Evolutionary conservation across 2,329 filamentous ascomycete genomes (phyloP).

Genomic region (Cytospora leucostoma): DNA sequence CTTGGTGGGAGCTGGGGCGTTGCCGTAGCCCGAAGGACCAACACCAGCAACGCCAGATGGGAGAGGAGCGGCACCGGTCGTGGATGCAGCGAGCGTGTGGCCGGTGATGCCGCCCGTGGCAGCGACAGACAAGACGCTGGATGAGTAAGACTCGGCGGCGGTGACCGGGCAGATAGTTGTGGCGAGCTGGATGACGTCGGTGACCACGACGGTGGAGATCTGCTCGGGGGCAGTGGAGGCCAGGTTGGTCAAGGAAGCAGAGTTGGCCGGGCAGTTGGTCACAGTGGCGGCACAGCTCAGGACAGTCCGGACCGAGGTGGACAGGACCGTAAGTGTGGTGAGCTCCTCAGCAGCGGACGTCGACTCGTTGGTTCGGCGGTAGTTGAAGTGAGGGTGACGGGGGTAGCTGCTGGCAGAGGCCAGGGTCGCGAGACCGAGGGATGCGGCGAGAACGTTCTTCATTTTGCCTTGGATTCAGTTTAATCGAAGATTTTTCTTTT

Average conservation of each 20-base stretch:
- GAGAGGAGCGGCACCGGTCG: constrained; percentile 36
- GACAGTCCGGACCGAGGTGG: constrained; percentile 40
- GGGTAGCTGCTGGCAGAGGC: constrained; percentile 43
- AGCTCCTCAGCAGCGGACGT: constrained; percentile 24
- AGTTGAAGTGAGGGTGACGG: constrained; percentile 38
- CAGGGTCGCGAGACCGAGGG: constrained; percentile 47
- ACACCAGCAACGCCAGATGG: neutral
- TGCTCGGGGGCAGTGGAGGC: constrained; percentile 32
- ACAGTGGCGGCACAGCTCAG: constrained; percentile 42
- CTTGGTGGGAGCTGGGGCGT: constrained; percentile 2
- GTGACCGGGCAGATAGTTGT: constrained; percentile 47
- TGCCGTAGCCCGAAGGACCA: neutral
- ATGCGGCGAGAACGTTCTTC: constrained; percentile 46
- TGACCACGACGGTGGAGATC: constrained; percentile 40
- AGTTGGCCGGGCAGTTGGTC: constrained; percentile 43
- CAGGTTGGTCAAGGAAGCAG: constrained; percentile 35
- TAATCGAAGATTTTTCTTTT: constrained; percentile 22
- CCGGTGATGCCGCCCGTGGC: constrained; percentile 40
- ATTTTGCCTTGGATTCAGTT: constrained; percentile 41
- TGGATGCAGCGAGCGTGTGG: constrained; percentile 45
- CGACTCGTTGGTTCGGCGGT: constrained; percentile 34
- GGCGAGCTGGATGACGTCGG: constrained; percentile 42
- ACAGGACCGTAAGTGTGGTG: constrained; percentile 44
- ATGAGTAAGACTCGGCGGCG: constrained; percentile 42
- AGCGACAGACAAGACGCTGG: constrained; percentile 37